phyloP scores from a whole-genome alignment of 371 early-diverging fungal species.

The Mucor indicus region DNA sequence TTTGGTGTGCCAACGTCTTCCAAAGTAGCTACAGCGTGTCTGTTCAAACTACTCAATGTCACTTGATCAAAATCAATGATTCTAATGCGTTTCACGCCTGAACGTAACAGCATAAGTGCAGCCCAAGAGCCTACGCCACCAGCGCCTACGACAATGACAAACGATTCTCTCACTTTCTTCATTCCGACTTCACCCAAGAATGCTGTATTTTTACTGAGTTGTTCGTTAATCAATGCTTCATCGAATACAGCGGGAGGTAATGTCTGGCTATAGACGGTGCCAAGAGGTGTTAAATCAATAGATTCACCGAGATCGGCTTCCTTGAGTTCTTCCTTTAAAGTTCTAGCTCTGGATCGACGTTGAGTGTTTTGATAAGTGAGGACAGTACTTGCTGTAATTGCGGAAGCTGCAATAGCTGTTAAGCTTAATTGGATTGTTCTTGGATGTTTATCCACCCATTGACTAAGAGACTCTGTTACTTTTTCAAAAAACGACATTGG shows the following conservation, averaged over 20 bases:
- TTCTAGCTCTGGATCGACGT: conserved; percentile 36
- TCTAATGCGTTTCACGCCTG: conserved; percentile 85
- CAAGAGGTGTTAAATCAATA: conserved; percentile 22
- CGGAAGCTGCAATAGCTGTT: conserved; percentile 62
- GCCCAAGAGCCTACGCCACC: conserved; percentile 95
- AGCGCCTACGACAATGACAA: conserved; percentile 92
- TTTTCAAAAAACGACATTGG: conserved; percentile 7
- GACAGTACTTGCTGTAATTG: conserved; percentile 53
- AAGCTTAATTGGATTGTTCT: conserved; percentile 25
- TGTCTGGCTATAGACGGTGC: conserved; percentile 6
- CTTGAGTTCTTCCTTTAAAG: conserved; percentile 42
- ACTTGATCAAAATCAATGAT: conserved; percentile 97
- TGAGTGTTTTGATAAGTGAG: conserved; percentile 39
- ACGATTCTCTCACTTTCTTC: conserved; percentile 62
- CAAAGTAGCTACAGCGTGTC: conserved; percentile 89
- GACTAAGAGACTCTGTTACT: conserved; percentile 9
- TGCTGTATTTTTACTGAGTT: conserved; percentile 77
- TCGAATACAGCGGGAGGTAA: conserved; percentile 22
- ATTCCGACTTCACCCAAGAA: conserved; percentile 84
- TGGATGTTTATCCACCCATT: conserved; percentile 16
- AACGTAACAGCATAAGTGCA: conserved; percentile 86
- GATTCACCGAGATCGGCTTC: conserved; percentile 14
- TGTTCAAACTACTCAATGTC: conserved; percentile 83
- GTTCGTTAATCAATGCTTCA: conserved; percentile 77
- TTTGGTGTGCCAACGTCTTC: conserved; percentile 90